These are phyloP conservation scores for Trichoderma oligosporum DNA, from an alignment of 2,329 filamentous ascomycete species.

Conservation along the genomic window DNA sequence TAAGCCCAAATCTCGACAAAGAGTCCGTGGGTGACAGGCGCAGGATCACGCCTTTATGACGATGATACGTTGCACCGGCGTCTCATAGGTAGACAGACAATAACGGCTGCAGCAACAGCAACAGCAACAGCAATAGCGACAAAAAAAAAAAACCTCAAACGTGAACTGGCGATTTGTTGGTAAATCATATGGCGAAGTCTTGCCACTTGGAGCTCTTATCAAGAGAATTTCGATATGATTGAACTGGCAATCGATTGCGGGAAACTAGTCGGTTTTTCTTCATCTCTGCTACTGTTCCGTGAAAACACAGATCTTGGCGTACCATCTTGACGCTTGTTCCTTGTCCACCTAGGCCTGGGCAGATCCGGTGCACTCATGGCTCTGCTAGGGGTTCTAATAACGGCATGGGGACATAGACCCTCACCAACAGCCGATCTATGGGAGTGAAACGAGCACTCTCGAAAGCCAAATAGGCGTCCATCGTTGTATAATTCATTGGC, in stretches of 20 bases:
- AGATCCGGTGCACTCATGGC: slow-evolving; percentile 17
- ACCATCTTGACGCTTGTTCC: slow-evolving; percentile 1
- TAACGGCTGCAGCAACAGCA: background rate
- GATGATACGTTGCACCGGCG: slow-evolving; percentile 3
- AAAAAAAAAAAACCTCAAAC: background rate
- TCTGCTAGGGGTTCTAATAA: slow-evolving; percentile 13
- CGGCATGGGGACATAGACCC: slow-evolving; percentile 48
- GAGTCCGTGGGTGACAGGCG: background rate
- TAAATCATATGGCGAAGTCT: too few relatives aligned
- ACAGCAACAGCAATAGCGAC: background rate
- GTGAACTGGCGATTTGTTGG: too few relatives aligned
- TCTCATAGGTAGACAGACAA: background rate
- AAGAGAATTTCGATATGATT: slow-evolving; percentile 8
- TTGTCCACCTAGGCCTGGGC: slow-evolving; percentile 4
- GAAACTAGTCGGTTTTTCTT: slow-evolving; percentile 6
- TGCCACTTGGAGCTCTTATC: background rate
- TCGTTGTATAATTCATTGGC: slow-evolving; percentile 54
- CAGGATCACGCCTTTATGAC: background rate
- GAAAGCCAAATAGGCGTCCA: slow-evolving; percentile 57
- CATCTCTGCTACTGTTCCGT: slow-evolving; percentile 7
- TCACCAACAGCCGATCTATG: slow-evolving; percentile 54
- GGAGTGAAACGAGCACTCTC: slow-evolving; percentile 58
- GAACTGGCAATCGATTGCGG: slow-evolving; percentile 13
- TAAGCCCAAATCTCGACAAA: background rate
- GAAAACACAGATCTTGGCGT: slow-evolving; percentile 16